Percentiles rank a stretch among this genome's conserved stretches.
Evolutionary conservation across 106 monocot genomes (phyloP).

Genomic region (Platanthera zijinensis): DNA sequence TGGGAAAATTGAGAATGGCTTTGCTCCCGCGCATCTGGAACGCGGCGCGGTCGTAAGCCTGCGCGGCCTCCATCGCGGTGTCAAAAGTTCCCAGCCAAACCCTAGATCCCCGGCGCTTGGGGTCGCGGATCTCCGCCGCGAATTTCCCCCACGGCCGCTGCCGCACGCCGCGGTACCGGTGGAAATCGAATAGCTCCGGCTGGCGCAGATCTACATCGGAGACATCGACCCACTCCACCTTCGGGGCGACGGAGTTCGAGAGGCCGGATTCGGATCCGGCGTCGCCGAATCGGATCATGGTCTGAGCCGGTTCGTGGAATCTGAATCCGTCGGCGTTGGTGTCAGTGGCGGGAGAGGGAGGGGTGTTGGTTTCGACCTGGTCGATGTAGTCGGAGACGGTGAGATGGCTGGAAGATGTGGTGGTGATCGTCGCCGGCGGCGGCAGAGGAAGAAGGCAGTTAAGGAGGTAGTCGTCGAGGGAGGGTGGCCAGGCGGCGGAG

Average conservation of each 20-base stretch:
- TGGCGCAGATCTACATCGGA: background rate
- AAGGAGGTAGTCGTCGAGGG: background rate
- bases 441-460: background rate
- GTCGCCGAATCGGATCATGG: conserved; percentile 20
- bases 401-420: background rate
- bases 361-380: background rate
- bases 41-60: conserved; percentile 73
- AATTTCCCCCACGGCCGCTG: conserved; percentile 82
- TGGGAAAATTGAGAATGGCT: conserved; percentile 82
- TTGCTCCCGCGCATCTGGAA: conserved; percentile 61
- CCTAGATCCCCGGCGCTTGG: conserved; percentile 52
- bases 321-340: background rate
- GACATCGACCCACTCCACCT: conserved; percentile 3
- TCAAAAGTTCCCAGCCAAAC: conserved; percentile 78
- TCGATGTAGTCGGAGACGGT: conserved; percentile 5
- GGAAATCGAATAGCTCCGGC: conserved; percentile 8
- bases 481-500: background rate
- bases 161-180: conserved; percentile 66
- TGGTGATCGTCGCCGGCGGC: background rate
- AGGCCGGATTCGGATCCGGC: conserved; percentile 6
- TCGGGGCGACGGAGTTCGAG: background rate
- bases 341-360: background rate
- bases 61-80: conserved; percentile 58
- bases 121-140: conserved; percentile 65
- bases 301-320: conserved; percentile 8